These are phyloP conservation scores for Urochloa ruziziensis DNA, from an alignment of 176 grass and related monocot genomes.

Conservation along the genomic window DNA sequence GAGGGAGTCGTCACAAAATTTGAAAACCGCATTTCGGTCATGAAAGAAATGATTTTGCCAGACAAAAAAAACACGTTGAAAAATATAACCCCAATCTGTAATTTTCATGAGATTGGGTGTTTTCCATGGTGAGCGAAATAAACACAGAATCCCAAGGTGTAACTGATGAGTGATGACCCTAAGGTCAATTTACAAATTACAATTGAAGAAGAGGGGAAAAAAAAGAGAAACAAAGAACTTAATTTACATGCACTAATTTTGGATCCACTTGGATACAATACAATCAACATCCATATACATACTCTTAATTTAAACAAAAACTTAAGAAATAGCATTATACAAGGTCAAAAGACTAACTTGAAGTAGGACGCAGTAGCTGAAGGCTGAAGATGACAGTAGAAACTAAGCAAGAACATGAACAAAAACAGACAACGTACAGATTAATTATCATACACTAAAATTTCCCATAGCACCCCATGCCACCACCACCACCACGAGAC, in stretches of 20 bases:
- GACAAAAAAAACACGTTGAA: neutral
- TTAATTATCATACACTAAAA: neutral
- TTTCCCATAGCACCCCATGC: neutral
- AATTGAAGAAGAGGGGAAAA: neutral
- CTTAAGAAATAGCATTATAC: neutral
- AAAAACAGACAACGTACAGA: neutral
- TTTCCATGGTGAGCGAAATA: neutral
- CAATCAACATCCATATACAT: neutral
- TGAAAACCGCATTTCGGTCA: neutral
- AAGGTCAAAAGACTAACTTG: neutral
- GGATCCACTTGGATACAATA: neutral
- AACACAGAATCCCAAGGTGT: neutral
- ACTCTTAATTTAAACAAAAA: neutral
- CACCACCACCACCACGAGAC: neutral
- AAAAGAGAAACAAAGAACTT: neutral
- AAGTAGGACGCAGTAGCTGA: neutral
- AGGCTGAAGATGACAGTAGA: neutral
- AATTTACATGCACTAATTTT: neutral
- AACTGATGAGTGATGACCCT: neutral
- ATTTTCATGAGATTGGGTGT: neutral
- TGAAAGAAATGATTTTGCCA: neutral
- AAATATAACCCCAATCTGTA: too few species aligned
- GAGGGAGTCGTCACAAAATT: neutral
- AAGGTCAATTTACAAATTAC: neutral
- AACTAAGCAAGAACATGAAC: neutral